Evolutionary conservation across 352 stramenopile species (phyloP).

Genomic region (Globisporangium canariense): DNA sequence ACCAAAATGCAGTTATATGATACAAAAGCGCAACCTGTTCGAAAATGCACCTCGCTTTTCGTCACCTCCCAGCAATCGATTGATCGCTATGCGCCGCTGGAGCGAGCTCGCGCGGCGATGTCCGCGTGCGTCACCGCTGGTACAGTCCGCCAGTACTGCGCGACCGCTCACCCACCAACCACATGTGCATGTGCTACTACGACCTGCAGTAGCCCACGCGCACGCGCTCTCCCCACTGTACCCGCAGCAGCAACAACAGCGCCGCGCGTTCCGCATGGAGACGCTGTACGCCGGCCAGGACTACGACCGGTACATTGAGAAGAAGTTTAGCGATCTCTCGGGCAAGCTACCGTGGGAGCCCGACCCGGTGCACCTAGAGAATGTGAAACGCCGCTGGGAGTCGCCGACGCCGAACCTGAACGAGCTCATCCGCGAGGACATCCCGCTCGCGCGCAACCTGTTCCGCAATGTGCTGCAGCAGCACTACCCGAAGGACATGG

Average conservation of each 20-base stretch:
- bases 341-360: constrained; percentile 80
- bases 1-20: background rate
- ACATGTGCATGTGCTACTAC: background rate
- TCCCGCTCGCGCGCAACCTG: constrained; percentile 60
- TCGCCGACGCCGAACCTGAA: constrained; percentile 67
- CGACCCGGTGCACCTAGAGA: constrained; percentile 48
- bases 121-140: background rate
- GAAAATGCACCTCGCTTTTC: background rate
- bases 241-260: background rate
- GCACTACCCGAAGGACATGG: constrained; percentile 80
- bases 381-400: constrained; percentile 55
- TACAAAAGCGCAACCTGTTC: background rate
- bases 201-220: background rate
- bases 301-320: constrained; percentile 58
- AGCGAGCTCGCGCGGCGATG: constrained; percentile 4
- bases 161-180: background rate
- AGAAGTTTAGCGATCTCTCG: constrained; percentile 74
- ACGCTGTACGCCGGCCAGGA: constrained; percentile 74
- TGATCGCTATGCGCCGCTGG: constrained; percentile 13
- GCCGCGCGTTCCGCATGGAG: constrained; percentile 31
- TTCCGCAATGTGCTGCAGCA: constrained; percentile 82
- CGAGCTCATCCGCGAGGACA: constrained; percentile 77
- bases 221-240: background rate
- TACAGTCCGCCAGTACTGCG: background rate
- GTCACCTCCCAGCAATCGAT: background rate